A percentile compares a stretch with the other conserved stretches of the same genome.
These are phyloP conservation scores for Ophiostoma sp. DNA, from an alignment of 2,329 filamentous ascomycete species.

Conservation along the genomic window DNA sequence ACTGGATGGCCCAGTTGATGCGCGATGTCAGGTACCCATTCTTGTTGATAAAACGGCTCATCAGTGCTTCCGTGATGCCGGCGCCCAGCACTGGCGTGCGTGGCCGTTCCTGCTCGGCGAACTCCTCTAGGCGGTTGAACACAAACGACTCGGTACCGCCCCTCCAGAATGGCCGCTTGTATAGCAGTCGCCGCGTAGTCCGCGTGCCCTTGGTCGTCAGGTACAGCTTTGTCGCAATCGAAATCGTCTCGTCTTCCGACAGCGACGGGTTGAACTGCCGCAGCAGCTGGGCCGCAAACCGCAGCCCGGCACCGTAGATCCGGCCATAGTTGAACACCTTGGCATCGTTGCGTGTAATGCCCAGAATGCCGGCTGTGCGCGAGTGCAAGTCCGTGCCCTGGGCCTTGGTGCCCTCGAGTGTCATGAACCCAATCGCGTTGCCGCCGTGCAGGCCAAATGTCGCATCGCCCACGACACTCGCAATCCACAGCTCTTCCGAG, in stretches of 20 bases:
- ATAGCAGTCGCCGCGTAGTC: slow-evolving; percentile 66
- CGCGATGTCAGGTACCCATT: slow-evolving; percentile 91
- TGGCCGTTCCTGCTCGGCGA: slow-evolving; percentile 88
- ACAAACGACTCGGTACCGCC: slow-evolving; percentile 96
- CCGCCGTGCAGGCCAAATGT: slow-evolving; percentile 93
- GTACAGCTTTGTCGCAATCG: slow-evolving; percentile 76
- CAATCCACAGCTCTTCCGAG: slow-evolving; percentile 97
- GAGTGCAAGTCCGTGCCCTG: slow-evolving; percentile 93
- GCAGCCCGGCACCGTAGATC: slow-evolving; percentile 95
- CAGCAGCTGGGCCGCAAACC: slow-evolving; percentile 83
- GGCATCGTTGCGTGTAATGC: slow-evolving; percentile 89
- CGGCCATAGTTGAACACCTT: slow-evolving; percentile 99
- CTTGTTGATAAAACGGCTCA: slow-evolving; percentile 79
- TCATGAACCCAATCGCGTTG: slow-evolving; percentile 99
- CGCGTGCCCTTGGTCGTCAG: slow-evolving; percentile 84
- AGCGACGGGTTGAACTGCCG: slow-evolving; percentile 88
- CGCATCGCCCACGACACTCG: slow-evolving; percentile 87
- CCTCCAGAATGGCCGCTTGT: slow-evolving; percentile 80
- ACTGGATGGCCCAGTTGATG: slow-evolving; percentile 99
- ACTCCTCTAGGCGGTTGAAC: slow-evolving; percentile 97
- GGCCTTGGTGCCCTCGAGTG: slow-evolving; percentile 88
- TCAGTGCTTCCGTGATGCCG: slow-evolving; percentile 91
- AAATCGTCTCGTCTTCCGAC: slow-evolving; percentile 69
- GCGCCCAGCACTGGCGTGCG: slow-evolving; percentile 88
- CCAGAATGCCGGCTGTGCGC: slow-evolving; percentile 83